Base-by-base conservation (phyloP, 2,329 filamentous ascomycete genomes). In the Fusarium sp. region DNA sequence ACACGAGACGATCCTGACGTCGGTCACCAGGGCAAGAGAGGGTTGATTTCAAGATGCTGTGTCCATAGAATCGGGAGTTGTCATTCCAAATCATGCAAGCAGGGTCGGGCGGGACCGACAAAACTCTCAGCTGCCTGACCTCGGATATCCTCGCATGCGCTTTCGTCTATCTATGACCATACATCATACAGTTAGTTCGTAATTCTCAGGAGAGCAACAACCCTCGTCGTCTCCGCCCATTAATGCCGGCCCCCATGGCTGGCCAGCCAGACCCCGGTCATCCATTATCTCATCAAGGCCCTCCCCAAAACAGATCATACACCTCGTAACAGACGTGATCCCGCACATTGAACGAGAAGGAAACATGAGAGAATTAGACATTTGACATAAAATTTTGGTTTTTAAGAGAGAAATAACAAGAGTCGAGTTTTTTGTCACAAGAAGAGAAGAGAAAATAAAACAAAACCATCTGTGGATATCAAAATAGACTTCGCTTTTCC, bases 381-480 rank as follows among this genome's bases (percentile, higher is more conserved):
- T 62, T 68, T 56, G 28, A 70, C 62, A 71, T 66, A 58, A 57
- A 51, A 54, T 47, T 66, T 60, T 68, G 63, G 55, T 47, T 60
- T 47, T 67, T 51, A 55, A 52, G 47, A 61, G 55, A 68, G 66
- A 46, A 73, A 57, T 60, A 71, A 73, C 48, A 71, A 40, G 68
- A 76, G 73, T 74, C 70, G 70, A 74, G 73, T 73, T 73, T 74
- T 70, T 69, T 66, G 52, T 54, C 50, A 61, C 59, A 65, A 60
- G 27, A 71, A 62, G 15, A 48, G 30, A 48, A 47, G 18, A 48
- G 7, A n/a, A 54, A 63, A 56, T 44, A 66, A 40, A 54, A 52
- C 55, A 65, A 63, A 60, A 50, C 59, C 57, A 47, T 53, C 62
- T 43, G 27, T 65, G 69, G 65, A 68, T 69, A 73, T 68, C 63